phyloP scores from a whole-genome alignment of 106 monocot genomes.

The Dioscorea zingiberensis region DNA sequence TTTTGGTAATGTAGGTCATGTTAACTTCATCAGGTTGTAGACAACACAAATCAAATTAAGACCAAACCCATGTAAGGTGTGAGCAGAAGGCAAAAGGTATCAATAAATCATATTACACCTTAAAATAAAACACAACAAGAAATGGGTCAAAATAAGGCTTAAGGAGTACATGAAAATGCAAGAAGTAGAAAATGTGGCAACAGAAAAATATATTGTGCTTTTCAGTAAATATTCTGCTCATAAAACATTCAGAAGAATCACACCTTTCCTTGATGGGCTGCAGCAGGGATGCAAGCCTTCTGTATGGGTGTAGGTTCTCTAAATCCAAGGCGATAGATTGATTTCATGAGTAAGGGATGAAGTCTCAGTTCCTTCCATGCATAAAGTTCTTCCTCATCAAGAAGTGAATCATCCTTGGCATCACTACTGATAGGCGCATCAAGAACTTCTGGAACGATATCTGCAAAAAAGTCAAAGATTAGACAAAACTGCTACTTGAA shows the following conservation, averaged over 20 bases:
- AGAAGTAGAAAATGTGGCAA: too few relatives aligned
- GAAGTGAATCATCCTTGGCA: slow-evolving; percentile 19
- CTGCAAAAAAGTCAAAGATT: neutral
- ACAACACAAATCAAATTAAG: neutral
- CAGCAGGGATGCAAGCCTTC: slow-evolving; percentile 84
- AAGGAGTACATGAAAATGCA: too few relatives aligned
- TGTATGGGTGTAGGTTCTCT: slow-evolving; percentile 94
- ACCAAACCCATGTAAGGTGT: too few relatives aligned
- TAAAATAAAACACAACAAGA: too few relatives aligned
- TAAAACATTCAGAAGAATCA: neutral
- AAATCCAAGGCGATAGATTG: slow-evolving; percentile 79
- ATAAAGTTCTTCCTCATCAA: slow-evolving; percentile 58
- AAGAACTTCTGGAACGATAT: neutral
- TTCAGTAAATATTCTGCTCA: too few relatives aligned
- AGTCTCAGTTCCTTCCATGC: slow-evolving; percentile 84
- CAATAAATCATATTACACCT: too few relatives aligned
- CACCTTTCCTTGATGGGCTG: slow-evolving; percentile 97
- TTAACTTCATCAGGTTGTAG: neutral
- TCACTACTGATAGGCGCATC: neutral
- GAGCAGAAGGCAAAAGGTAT: too few relatives aligned
- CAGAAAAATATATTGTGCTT: too few relatives aligned
- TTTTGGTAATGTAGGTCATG: too few relatives aligned
- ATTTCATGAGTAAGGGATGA: slow-evolving; percentile 82
- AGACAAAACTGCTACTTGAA: too few relatives aligned
- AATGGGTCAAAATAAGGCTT: too few relatives aligned